phyloP scores from a whole-genome alignment of 768 basidiomycete genomes.

The Hericium erinaceus region DNA sequence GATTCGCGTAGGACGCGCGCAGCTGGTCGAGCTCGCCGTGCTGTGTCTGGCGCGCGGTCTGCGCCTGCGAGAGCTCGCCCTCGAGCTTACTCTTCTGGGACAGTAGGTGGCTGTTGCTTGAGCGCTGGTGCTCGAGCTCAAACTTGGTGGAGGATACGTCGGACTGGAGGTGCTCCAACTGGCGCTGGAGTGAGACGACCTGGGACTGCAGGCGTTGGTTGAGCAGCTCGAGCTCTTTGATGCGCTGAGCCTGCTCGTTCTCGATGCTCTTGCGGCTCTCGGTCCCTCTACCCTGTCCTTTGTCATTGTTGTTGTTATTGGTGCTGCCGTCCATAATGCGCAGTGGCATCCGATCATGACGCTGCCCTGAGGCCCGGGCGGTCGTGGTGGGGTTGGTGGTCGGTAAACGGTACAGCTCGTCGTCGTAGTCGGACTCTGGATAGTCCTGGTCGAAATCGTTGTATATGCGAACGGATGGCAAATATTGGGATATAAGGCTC shows the following conservation, averaged over 20 bases:
- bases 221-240: conserved; percentile 9
- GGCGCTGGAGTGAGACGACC: conserved; percentile 12
- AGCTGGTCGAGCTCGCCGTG: conserved; percentile 14
- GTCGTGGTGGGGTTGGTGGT: conserved; percentile 4
- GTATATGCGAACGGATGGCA: conserved; percentile 9
- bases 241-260: neutral
- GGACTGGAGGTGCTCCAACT: conserved; percentile 13
- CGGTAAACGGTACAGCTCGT: conserved; percentile 10
- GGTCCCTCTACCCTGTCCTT: neutral
- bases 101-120: conserved; percentile 9
- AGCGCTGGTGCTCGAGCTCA: conserved; percentile 13
- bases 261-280: neutral
- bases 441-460: conserved; percentile 7
- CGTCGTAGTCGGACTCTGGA: conserved; percentile 9
- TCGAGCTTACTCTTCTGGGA: conserved; percentile 13
- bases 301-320: neutral
- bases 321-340: neutral
- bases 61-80: conserved; percentile 8
- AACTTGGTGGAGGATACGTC: conserved; percentile 13
- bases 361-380: conserved; percentile 6
- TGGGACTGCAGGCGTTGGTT: conserved; percentile 11
- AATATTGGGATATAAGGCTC: conserved; percentile 12
- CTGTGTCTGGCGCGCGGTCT: conserved; percentile 4
- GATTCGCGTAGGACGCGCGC: conserved; percentile 15
- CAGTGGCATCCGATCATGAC: conserved; percentile 8